Evolutionary conservation across 1,284 basidiomycete genomes (phyloP).

Genomic region (Apiotrichum laibachii): DNA sequence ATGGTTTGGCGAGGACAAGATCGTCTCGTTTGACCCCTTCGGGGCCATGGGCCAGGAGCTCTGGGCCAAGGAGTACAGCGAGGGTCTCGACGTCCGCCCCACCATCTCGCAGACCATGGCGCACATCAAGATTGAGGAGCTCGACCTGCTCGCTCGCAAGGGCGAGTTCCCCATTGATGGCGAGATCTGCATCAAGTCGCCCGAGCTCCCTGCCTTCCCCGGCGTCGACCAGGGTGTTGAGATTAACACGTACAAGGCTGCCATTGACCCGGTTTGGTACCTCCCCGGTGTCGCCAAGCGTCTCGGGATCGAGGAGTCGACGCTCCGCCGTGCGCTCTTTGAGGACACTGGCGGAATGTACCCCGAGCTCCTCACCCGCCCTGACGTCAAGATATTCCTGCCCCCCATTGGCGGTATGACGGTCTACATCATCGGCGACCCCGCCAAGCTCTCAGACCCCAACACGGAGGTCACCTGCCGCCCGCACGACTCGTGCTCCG

Average conservation of each 20-base stretch:
- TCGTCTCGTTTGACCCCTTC: slow-evolving; percentile 92
- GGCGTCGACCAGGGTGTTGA: slow-evolving; percentile 76
- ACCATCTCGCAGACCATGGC: slow-evolving; percentile 84
- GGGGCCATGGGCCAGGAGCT: slow-evolving; percentile 83
- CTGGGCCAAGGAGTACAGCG: slow-evolving; percentile 66
- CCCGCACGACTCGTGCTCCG: slow-evolving; percentile 86
- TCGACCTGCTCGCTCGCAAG: slow-evolving; percentile 71
- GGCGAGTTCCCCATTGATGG: slow-evolving; percentile 79
- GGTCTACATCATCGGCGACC: slow-evolving; percentile 89
- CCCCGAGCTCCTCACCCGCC: slow-evolving; percentile 90
- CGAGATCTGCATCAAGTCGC: slow-evolving; percentile 67
- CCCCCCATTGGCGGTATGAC: slow-evolving; percentile 91
- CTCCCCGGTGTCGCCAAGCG: slow-evolving; percentile 88
- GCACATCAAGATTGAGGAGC: slow-evolving; percentile 61
- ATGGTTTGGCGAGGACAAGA: slow-evolving; percentile 77
- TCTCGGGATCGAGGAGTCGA: slow-evolving; percentile 79
- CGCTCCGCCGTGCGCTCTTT: slow-evolving; percentile 83
- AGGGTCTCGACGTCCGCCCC: slow-evolving; percentile 75
- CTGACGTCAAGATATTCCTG: slow-evolving; percentile 91
- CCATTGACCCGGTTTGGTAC: slow-evolving; percentile 91
- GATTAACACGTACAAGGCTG: slow-evolving; percentile 64
- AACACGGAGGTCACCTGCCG: slow-evolving; percentile 84
- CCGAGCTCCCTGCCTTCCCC: slow-evolving; percentile 45
- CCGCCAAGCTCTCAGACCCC: slow-evolving; percentile 72
- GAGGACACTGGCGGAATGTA: slow-evolving; percentile 86